Conservation (phyloP, 2,329 filamentous ascomycete genomes). For the Fusarium humuli region DNA sequence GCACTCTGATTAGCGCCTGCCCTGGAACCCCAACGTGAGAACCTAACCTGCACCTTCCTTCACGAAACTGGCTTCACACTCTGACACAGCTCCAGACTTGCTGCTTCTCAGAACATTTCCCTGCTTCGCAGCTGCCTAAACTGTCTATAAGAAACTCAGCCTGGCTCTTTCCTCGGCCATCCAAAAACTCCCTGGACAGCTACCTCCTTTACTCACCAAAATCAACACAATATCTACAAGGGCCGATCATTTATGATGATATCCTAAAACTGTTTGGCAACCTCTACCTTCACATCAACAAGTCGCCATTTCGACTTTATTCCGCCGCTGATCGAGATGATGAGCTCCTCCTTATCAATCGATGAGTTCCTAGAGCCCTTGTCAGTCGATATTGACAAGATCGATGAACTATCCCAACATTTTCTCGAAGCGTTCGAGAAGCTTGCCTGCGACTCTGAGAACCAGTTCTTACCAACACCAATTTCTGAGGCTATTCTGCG, state of each 20-base stretch:
- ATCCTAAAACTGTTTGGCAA: conserved; percentile 10
- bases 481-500: conserved; percentile 70
- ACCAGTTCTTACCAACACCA: conserved; percentile 71
- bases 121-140: background rate
- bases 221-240: background rate
- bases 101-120: conserved; percentile 2
- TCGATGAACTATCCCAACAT: conserved; percentile 60
- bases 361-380: conserved; percentile 65
- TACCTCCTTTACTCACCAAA: background rate
- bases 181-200: background rate
- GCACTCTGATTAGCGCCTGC: conserved; percentile 13
- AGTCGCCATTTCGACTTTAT: background rate
- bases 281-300: background rate
- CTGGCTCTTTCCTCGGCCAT: background rate
- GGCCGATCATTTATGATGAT: conserved; percentile 22
- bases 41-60: conserved; percentile 16
- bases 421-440: conserved; percentile 61
- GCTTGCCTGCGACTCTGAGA: conserved; percentile 63
- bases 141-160: background rate
- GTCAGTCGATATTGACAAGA: conserved; percentile 58
- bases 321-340: background rate
- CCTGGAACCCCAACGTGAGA: conserved; percentile 8
- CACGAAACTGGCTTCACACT: conserved; percentile 15
- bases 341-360: conserved; percentile 41
- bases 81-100: conserved; percentile 11